Evolutionary conservation across 1,284 basidiomycete species (phyloP), one percentile per base, ranked within the genome.

Genomic region (Cutaneotrichosporon curvatum): DNA sequence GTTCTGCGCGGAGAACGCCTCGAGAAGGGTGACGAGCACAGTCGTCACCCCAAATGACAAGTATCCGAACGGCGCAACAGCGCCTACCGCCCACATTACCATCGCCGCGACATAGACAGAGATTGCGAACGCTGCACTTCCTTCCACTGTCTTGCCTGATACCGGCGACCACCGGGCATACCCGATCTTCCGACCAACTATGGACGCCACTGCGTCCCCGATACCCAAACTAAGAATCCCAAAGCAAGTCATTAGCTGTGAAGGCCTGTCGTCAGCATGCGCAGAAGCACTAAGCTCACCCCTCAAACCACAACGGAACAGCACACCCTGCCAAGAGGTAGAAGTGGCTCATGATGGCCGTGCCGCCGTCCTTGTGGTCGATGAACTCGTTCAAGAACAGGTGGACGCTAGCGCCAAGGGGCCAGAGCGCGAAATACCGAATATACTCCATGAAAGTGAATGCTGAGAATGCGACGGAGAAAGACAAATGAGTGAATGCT

Each of bases 301-400:
- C 87, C 74, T 98, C 95, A 44, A 98, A 78, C 95, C 95, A 99
- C 20, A 98, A 67, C 18, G 87, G 84, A 5, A 84, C 83, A 3
- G 94, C 91, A 71, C 92, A 97, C 1, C 95, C 95, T 0, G 89
- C 90, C 45, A 99, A 74, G 38, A 99, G 75, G 74, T 97, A 99
- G 63, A 98, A 97, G 71, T 98, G 95, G 62, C 87, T 91, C 53
- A 99, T 71, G 59, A 98, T 95, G 11, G 92, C 95, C 9, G 94
- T 95, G 5, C 95, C 95, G 39, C 83, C 80, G 70, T 99, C 95
- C 74, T 92, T 91, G 59, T 85, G 72, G 78, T 99, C 95, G 63
- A 97, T 75, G 64, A 99, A 99, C 70, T 98, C 94, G 73, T 85
- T 87, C 79, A 98, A 83, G 73, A 99, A 99, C 51, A 97, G 75